Evolutionary conservation across 306 rosid genomes (phyloP).

Genomic region (Hylodesmum podocarpum): DNA sequence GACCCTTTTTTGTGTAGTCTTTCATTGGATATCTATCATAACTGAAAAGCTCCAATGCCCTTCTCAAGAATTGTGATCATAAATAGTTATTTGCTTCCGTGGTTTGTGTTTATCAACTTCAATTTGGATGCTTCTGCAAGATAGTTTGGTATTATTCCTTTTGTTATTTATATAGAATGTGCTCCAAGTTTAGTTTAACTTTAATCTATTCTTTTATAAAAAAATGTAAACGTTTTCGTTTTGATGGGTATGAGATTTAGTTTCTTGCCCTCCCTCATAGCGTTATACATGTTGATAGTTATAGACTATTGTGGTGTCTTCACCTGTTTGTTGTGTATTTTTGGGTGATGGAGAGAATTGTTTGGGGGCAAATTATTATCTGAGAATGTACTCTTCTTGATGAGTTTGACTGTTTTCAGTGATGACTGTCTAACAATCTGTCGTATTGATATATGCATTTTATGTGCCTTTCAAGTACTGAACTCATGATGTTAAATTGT

Average conservation of each 20-base stretch:
- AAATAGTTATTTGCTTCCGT: not conserved
- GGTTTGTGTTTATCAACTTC: not conserved
- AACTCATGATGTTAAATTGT: not conserved
- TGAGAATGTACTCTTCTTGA: not conserved
- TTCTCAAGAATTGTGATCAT: not conserved
- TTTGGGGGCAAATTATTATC: not conserved
- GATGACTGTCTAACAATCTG: not conserved
- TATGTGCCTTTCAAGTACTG: not conserved
- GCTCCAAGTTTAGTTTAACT: not conserved
- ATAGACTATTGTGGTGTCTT: not conserved
- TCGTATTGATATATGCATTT: not conserved
- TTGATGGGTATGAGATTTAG: not conserved
- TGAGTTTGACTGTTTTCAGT: not conserved
- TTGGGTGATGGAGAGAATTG: not conserved
- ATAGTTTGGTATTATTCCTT: not conserved
- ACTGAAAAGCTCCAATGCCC: not conserved
- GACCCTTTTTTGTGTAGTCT: not conserved
- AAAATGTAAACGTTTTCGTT: not conserved
- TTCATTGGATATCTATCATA: not conserved
- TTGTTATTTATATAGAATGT: not conserved
- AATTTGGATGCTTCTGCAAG: not conserved
- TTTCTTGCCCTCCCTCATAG: not conserved
- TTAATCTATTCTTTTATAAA: not conserved
- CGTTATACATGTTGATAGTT: not conserved
- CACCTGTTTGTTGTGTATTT: not conserved